phyloP scores from a whole-genome alignment of 208 protist genomes.

The Acanthamoeba castellanii region DNA sequence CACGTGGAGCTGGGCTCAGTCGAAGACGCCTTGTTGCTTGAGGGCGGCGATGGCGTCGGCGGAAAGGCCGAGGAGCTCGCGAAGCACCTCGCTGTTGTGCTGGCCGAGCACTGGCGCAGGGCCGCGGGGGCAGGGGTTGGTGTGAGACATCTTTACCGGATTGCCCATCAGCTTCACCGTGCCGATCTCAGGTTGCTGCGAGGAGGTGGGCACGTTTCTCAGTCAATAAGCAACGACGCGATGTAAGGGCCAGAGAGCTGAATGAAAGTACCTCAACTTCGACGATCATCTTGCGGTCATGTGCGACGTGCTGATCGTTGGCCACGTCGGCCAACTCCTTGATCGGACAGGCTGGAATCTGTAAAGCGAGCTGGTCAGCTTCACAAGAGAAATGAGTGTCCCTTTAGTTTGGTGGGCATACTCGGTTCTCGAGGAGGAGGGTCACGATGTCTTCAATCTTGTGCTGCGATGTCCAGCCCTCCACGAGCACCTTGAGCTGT shows the following conservation, averaged over 20 bases:
- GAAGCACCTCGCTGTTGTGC: slow-evolving; percentile 52
- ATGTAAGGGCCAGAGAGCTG: background rate
- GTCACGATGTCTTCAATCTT: slow-evolving; percentile 35
- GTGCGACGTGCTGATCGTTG: slow-evolving; percentile 47
- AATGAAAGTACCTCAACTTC: slow-evolving; percentile 32
- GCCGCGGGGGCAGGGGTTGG: background rate
- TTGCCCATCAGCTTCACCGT: slow-evolving; percentile 71
- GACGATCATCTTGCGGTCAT: slow-evolving; percentile 56
- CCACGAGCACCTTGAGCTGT: slow-evolving; percentile 33
- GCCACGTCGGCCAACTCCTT: slow-evolving; percentile 50
- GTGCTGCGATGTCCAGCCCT: slow-evolving; percentile 50
- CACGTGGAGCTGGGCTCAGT: background rate
- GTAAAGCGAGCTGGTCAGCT: background rate
- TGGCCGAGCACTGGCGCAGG: slow-evolving; percentile 42
- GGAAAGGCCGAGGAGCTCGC: slow-evolving; percentile 39
- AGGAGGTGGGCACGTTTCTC: background rate
- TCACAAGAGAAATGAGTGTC: background rate
- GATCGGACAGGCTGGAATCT: slow-evolving; percentile 65
- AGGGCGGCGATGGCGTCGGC: background rate
- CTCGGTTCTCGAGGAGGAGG: slow-evolving; percentile 52
- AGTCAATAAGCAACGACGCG: background rate
- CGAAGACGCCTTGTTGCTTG: slow-evolving; percentile 43
- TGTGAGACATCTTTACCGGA: slow-evolving; percentile 45
- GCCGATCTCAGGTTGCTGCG: slow-evolving; percentile 50
- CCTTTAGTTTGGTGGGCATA: background rate